A percentile compares a stretch with the other conserved stretches of the same genome.
Conservation (phyloP, 768 basidiomycete genomes). For the Lentinula sp. region DNA sequence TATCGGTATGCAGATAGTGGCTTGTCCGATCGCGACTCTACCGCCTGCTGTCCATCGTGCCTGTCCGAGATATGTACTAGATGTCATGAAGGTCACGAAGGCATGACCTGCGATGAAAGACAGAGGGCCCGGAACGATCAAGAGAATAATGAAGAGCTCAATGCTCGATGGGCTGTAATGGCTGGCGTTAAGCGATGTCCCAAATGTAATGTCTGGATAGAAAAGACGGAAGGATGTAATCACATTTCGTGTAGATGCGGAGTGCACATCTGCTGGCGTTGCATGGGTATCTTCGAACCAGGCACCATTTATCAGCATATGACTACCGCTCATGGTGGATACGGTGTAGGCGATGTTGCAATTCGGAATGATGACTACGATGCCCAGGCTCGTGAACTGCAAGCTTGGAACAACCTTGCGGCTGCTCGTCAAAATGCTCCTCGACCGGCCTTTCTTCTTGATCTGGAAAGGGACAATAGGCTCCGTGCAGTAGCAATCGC, state of each 20-base stretch:
- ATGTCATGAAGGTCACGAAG: slow-evolving; percentile 48
- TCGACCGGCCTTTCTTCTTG: not conserved
- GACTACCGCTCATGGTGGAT: slow-evolving; percentile 23
- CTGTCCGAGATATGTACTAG: slow-evolving; percentile 39
- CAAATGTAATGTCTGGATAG: slow-evolving; percentile 34
- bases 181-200: slow-evolving; percentile 43
- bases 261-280: slow-evolving; percentile 51
- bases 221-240: slow-evolving; percentile 50
- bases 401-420: not conserved
- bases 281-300: slow-evolving; percentile 33
- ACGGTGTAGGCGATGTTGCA: slow-evolving; percentile 13
- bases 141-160: slow-evolving; percentile 34
- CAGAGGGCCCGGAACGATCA: slow-evolving; percentile 22
- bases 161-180: slow-evolving; percentile 29
- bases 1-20: slow-evolving; percentile 32
- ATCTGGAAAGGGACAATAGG: not conserved
- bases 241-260: slow-evolving; percentile 48
- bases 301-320: slow-evolving; percentile 28
- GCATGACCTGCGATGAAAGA: slow-evolving; percentile 41
- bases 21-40: slow-evolving; percentile 2
- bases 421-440: not conserved
- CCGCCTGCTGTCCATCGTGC: slow-evolving; percentile 48
- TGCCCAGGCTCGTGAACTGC: not conserved
- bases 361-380: not conserved
- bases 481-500: not conserved